Conservation (phyloP, 2,329 filamentous ascomycete species). For the Colletotrichum lindemuthianum region DNA sequence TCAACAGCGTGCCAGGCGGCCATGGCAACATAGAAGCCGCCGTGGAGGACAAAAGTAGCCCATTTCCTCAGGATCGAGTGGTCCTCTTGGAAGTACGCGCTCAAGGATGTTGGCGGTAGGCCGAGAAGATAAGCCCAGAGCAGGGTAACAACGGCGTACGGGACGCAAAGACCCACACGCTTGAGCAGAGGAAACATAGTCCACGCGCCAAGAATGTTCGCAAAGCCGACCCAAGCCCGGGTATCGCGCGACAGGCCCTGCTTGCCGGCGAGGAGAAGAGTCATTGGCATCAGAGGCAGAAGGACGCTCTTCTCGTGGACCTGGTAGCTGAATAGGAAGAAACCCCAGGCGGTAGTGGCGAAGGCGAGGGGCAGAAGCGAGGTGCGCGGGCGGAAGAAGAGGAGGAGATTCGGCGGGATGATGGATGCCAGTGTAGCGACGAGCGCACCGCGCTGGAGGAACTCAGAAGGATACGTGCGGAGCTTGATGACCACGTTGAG, state of each 20-base stretch:
- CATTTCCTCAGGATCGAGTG: constrained; percentile 59
- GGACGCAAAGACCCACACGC: constrained; percentile 83
- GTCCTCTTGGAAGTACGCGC: constrained; percentile 70
- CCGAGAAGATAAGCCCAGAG: constrained; percentile 94
- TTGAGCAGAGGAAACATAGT: constrained; percentile 93
- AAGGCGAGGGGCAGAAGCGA: constrained; percentile 82
- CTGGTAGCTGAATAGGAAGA: constrained; percentile 97
- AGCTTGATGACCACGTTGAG: constrained; percentile 92
- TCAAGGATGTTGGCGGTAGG: constrained; percentile 80
- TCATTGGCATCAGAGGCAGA: constrained; percentile 93
- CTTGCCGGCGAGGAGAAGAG: constrained; percentile 80
- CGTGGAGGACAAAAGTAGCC: constrained; percentile 75
- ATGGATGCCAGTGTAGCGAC: constrained; percentile 80
- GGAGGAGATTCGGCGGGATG: constrained; percentile 78
- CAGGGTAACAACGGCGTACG: constrained; percentile 84
- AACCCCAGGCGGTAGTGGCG: constrained; percentile 90
- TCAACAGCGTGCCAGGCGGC: constrained; percentile 83
- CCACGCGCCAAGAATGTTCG: constrained; percentile 89
- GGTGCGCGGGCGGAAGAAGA: constrained; percentile 82
- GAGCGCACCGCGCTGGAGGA: constrained; percentile 82
- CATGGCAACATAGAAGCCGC: constrained; percentile 81
- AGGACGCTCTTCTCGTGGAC: constrained; percentile 98
- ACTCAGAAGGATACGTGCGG: constrained; percentile 72
- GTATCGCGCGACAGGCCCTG: constrained; percentile 80
- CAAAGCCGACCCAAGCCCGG: constrained; percentile 94